Percentiles rank a stretch among this genome's conserved stretches.
These are phyloP conservation scores for Xylaria sp. DNA, from an alignment of 2,329 filamentous ascomycete species.

Conservation along the genomic window DNA sequence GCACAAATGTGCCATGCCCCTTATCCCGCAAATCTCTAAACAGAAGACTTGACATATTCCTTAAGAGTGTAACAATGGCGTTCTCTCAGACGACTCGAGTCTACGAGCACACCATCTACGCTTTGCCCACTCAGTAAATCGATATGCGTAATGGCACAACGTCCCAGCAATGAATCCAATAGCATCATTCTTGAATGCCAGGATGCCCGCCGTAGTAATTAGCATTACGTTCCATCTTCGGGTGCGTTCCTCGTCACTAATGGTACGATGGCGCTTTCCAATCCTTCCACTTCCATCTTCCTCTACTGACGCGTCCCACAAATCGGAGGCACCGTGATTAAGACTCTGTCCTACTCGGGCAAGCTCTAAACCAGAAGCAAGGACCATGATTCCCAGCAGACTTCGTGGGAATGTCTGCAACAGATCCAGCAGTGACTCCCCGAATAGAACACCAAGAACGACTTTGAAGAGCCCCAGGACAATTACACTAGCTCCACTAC, in stretches of 20 bases:
- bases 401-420: constrained; percentile 75
- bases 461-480: constrained; percentile 79
- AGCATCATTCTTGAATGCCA: constrained; percentile 90
- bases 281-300: constrained; percentile 43
- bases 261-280: constrained; percentile 51
- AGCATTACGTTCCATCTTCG: constrained; percentile 90
- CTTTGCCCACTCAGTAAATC: constrained; percentile 48
- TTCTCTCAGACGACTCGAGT: constrained; percentile 40
- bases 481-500: constrained; percentile 83
- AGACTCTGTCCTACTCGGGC: constrained; percentile 83
- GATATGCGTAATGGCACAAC: constrained; percentile 75
- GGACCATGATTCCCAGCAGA: constrained; percentile 84
- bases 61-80: constrained; percentile 38
- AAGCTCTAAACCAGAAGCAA: constrained; percentile 87
- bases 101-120: constrained; percentile 28
- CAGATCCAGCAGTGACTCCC: constrained; percentile 73
- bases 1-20: not conserved
- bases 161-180: constrained; percentile 85
- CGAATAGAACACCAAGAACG: constrained; percentile 75
- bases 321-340: constrained; percentile 70
- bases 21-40: not conserved
- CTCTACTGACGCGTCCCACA: constrained; percentile 49
- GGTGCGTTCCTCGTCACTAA: constrained; percentile 71
- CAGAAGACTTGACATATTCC: not conserved
- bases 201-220: constrained; percentile 78